Percentiles rank a stretch among this genome's conserved stretches.
Evolutionary conservation across 495 filamentous ascomycete species (phyloP).

Genomic region (Aspergillus wentii): DNA sequence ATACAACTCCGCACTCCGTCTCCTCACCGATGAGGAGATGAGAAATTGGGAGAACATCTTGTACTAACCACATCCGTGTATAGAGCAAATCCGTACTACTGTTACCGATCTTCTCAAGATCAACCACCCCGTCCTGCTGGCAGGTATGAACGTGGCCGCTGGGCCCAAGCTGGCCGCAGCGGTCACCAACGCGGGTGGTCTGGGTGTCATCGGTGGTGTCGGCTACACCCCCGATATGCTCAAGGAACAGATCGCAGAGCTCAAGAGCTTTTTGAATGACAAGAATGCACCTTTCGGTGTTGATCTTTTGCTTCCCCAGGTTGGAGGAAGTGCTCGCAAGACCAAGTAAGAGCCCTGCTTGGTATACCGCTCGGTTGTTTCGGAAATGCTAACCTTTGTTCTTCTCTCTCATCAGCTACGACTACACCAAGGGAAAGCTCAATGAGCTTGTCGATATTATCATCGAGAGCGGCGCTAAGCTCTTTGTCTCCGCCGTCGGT

Average conservation of each 20-base stretch:
- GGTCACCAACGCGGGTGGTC: slow-evolving; percentile 92
- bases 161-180: slow-evolving; percentile 95
- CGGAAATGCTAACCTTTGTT: slow-evolving; percentile 19
- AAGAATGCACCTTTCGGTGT: slow-evolving; percentile 99
- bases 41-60: not conserved
- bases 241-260: slow-evolving; percentile 85
- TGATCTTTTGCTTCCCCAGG: slow-evolving; percentile 89
- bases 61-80: slow-evolving; percentile 17
- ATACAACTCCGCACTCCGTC: slow-evolving; percentile 3
- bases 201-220: slow-evolving; percentile 94
- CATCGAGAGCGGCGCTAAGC: slow-evolving; percentile 82
- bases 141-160: slow-evolving; percentile 98
- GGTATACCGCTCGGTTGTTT: not conserved
- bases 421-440: slow-evolving; percentile 99
- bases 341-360: slow-evolving; percentile 66
- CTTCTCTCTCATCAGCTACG: slow-evolving; percentile 66
- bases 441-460: slow-evolving; percentile 85
- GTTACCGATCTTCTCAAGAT: slow-evolving; percentile 94
- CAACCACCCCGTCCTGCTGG: slow-evolving; percentile 91
- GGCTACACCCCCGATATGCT: slow-evolving; percentile 98
- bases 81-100: slow-evolving; percentile 83
- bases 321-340: slow-evolving; percentile 88
- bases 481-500: slow-evolving; percentile 96
- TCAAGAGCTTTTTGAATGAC: slow-evolving; percentile 84
- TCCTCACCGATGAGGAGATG: slow-evolving; percentile 11